phyloP scores from a whole-genome alignment of 805 yeast genomes.

The Saturnispora zaruensis region DNA sequence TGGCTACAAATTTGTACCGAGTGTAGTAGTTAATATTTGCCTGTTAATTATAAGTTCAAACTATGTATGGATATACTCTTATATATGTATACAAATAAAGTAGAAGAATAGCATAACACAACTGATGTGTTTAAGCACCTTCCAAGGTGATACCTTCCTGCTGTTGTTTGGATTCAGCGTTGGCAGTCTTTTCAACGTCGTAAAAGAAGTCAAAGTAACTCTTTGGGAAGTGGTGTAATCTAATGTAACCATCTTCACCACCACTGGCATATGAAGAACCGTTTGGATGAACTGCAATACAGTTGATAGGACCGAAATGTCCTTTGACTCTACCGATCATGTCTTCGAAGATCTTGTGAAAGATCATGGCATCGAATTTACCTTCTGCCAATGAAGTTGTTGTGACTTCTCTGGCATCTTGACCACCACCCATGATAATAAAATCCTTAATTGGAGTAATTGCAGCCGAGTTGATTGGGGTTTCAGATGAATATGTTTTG shows the following conservation, averaged over 20 bases:
- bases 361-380: conserved; percentile 92
- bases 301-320: conserved; percentile 97
- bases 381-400: conserved; percentile 93
- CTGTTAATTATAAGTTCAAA: not conserved
- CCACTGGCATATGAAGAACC: conserved; percentile 95
- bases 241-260: conserved; percentile 96
- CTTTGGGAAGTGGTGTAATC: conserved; percentile 90
- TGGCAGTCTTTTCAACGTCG: conserved; percentile 80
- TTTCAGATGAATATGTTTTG: conserved; percentile 76
- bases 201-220: conserved; percentile 87
- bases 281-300: conserved; percentile 87
- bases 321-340: conserved; percentile 97
- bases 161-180: conserved; percentile 26
- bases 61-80: not conserved
- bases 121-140: not conserved
- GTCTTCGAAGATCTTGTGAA: conserved; percentile 89
- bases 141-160: conserved; percentile 6
- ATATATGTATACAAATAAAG: not conserved
- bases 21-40: not conserved
- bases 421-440: conserved; percentile 97
- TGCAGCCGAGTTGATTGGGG: conserved; percentile 92
- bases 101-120: not conserved
- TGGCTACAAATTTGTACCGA: not conserved
- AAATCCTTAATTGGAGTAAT: conserved; percentile 90
- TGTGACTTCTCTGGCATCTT: conserved; percentile 96